Base-by-base conservation (phyloP, 2,329 filamentous ascomycete genomes). In the Sporothrix pseudoabietina region DNA sequence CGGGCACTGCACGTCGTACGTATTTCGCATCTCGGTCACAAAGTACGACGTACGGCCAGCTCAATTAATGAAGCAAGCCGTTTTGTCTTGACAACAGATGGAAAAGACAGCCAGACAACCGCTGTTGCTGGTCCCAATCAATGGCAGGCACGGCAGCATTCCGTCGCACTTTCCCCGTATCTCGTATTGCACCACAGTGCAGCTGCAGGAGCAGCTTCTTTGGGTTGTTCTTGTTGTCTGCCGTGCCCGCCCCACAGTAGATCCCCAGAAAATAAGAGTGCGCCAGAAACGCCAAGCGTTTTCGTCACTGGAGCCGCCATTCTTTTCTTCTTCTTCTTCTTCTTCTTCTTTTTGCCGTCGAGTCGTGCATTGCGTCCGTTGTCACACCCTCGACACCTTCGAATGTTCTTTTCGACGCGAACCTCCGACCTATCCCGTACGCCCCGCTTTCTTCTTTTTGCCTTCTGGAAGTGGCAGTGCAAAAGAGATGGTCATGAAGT, bases 391-490 rank as follows among this genome's bases (percentile, higher is more conserved):
- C 30, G 14, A 26, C 59, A 44, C 35, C 39, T 39, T 22, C 26
- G 3, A 16, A 26, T 19, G 22, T 16, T 49, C 14, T 3, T 16
- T 16, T 49, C 22, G 9, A 55, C 22, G 26, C 52, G 26, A 30
- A n/a, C 14, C 57, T 61, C 12, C 63, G 39, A 49, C 61, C 61
- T 66, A 9, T 5, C 65, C 9, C 63, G 22, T 35, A 8, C 4
- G 9, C 63, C 41, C 63, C 63, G 22, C 63, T 66, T 66, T 41
- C 63, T 66, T 66, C 63, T 66, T 32, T 49, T 32, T 41, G 63
- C 41, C 63, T 66, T 66, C 44, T 69, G 44, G 65, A 69, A 54
- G 65, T 52, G 63, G 65, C 65, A 69, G 65, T 69, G 65, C 65
- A 69, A 49, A 19, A 35, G 12, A 39, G 16, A 35, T 35, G 30